Conservation (phyloP, 148 eudicot genomes). For the Rhododendron henanense region DNA sequence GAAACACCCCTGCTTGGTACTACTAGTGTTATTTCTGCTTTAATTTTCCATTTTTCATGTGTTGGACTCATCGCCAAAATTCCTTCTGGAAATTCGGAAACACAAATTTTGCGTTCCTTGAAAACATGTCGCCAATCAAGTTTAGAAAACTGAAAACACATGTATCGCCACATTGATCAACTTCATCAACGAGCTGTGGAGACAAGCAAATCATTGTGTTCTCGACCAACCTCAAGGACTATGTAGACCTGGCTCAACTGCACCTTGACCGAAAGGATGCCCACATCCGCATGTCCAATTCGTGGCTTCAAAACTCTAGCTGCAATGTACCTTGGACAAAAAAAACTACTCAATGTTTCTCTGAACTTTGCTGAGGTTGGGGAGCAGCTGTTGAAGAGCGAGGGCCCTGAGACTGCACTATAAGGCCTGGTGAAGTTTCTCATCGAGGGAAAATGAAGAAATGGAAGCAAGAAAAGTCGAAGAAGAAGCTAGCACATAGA, state of each 20-base stretch:
- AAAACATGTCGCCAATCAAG: not conserved
- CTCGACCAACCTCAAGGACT: not conserved
- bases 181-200: not conserved
- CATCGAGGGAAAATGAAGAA: too few relatives aligned
- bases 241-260: not conserved
- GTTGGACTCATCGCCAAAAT: too few relatives aligned
- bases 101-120: not conserved
- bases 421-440: not conserved
- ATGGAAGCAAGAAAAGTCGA: too few relatives aligned
- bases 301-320: not conserved
- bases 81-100: too few relatives aligned
- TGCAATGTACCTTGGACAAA: not conserved
- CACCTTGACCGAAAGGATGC: not conserved
- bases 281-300: not conserved
- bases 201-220: not conserved
- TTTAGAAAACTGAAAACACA: not conserved
- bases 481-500: too few relatives aligned
- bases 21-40: too few relatives aligned
- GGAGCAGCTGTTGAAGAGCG: not conserved
- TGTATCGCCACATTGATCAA: not conserved
- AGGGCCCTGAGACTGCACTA: not conserved
- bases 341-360: too few relatives aligned
- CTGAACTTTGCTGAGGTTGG: not conserved
- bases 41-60: too few relatives aligned
- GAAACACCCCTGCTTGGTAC: too few relatives aligned